Percentiles rank a stretch among this genome's conserved stretches.
Evolutionary conservation across 495 filamentous ascomycete species (phyloP).

Genomic region (Annulohypoxylon stygium): DNA sequence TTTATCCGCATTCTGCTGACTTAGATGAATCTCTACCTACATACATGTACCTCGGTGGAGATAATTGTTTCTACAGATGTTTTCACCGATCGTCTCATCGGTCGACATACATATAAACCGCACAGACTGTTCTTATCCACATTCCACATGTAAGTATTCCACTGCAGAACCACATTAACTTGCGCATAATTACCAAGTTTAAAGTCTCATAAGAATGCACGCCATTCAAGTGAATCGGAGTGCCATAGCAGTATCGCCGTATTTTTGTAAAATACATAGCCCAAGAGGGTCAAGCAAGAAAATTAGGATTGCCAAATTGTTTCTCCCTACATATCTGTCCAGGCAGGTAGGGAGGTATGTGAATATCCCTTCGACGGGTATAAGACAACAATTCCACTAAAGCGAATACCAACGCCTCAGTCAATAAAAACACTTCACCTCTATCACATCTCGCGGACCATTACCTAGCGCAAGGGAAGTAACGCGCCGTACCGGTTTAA

Average conservation of each 20-base stretch:
- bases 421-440: neutral
- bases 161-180: neutral
- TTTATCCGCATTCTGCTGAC: neutral
- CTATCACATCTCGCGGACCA: neutral
- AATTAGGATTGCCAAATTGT: neutral
- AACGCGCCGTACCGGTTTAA: neutral
- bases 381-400: neutral
- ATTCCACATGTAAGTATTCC: constrained; percentile 29
- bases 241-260: neutral
- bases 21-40: constrained; percentile 2
- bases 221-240: neutral
- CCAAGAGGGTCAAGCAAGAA: neutral
- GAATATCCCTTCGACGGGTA: neutral
- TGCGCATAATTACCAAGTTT: constrained; percentile 15
- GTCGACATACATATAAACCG: constrained; percentile 20
- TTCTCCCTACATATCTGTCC: neutral
- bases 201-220: constrained; percentile 19
- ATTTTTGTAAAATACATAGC: neutral
- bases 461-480: neutral
- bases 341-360: neutral
- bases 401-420: neutral
- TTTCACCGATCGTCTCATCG: constrained; percentile 33
- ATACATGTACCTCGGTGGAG: neutral
- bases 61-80: constrained; percentile 10
- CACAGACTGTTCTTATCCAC: constrained; percentile 28